Evolutionary conservation across 1,139 yeast genomes (phyloP).

Genomic region (Geotrichum aggregatum): DNA sequence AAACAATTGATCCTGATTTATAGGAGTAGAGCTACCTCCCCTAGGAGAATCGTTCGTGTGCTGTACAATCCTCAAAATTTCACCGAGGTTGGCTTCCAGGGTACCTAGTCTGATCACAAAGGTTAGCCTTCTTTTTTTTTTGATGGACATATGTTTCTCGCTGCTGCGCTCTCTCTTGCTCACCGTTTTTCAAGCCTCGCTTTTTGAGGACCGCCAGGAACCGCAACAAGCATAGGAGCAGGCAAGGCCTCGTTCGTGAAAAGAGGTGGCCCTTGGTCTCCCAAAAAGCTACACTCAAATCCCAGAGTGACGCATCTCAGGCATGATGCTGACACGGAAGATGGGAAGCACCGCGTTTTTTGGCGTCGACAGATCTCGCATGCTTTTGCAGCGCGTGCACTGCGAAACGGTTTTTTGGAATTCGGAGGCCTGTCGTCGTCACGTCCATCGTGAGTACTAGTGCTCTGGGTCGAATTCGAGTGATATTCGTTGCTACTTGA

Average conservation of each 20-base stretch:
- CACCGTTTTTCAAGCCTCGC: slow-evolving; percentile 15
- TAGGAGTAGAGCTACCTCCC: neutral
- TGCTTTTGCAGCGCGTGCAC: slow-evolving; percentile 44
- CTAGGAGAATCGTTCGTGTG: neutral
- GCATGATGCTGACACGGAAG: slow-evolving; percentile 48
- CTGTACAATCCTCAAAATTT: slow-evolving; percentile 6
- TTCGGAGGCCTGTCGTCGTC: neutral
- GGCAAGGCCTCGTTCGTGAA: neutral
- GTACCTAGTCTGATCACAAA: slow-evolving; percentile 12
- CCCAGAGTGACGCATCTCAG: slow-evolving; percentile 53
- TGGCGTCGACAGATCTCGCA: slow-evolving; percentile 58
- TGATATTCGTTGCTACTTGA: too few species aligned
- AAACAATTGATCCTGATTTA: slow-evolving; percentile 3
- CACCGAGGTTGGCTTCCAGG: slow-evolving; percentile 6
- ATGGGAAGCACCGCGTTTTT: slow-evolving; percentile 59
- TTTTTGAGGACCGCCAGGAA: neutral
- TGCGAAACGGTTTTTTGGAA: slow-evolving; percentile 15
- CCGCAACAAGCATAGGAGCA: neutral
- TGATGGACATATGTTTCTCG: too few species aligned
- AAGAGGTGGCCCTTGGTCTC: slow-evolving; percentile 7
- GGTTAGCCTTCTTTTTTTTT: slow-evolving; percentile 16
- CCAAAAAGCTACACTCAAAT: slow-evolving; percentile 48
- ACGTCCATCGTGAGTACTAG: too few species aligned
- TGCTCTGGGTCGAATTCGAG: too few species aligned
- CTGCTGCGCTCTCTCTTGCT: slow-evolving; percentile 17